Evolutionary conservation across 2,329 filamentous ascomycete species (phyloP), one percentile per base, ranked within the genome.

Genomic region (Diaporthe aspalathi): DNA sequence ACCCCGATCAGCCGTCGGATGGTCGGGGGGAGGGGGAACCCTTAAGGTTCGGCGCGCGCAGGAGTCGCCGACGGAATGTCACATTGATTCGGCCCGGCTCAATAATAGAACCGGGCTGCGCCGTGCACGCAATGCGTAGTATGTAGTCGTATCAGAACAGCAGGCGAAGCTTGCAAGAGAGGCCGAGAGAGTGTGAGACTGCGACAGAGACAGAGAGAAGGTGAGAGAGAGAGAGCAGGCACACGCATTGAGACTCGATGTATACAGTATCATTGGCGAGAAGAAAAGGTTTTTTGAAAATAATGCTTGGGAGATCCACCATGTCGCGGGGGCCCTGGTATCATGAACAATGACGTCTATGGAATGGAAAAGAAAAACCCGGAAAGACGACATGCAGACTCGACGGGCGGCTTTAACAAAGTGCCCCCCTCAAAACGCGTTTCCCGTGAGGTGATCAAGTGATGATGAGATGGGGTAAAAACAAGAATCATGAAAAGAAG

Each of bases 401-500:
- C 12, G 60, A 38, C 6, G 11, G 35, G 35, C 35, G 43, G n/a
- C n/a, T n/a, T 35, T 5, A 35, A 35, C n/a, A 65, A 65, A 38
- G 45, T 16, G n/a, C 38, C 60, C 60, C 57, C n/a, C n/a, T n/a
- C 54, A 20, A 35, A 49, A 49, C 49, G 60, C 60, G 60, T 63
- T 63, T 63, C 43, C 43, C 60, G 49, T 49, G 57, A 45, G 29
- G 62, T 5, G 35, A 38, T 56, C 47, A 63, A 24, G 56, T 22
- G 24, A 29, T 43, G 65, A 9, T 53, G 24, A 43, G n/a, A n/a
- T n/a, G n/a, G n/a, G n/a, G 32, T 11, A 38, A 57, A 47, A 50
- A 62, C 35, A 70, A 70, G 62, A 53, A 6, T 14, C 14, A 24
- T 75, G 47, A 79, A 79, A 79, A 70, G 57, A 73, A 47, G 35